Percentiles rank a stretch among this genome's conserved stretches.
Conservation (phyloP, 2,329 filamentous ascomycete genomes). For the Aspergillus sojae region DNA sequence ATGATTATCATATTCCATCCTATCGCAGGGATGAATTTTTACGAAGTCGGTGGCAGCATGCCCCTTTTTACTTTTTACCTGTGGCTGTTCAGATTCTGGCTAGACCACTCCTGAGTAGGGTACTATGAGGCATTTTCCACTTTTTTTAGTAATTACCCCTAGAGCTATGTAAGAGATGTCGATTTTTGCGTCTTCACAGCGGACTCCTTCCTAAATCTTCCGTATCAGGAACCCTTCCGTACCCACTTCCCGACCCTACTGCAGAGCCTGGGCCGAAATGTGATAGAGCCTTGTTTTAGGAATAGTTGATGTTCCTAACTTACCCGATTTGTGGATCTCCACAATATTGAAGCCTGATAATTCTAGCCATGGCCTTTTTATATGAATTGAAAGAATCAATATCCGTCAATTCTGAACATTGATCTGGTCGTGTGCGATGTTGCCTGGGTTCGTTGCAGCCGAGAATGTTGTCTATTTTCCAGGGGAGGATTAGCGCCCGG, state of each 20-base stretch:
- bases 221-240: conserved; percentile 13
- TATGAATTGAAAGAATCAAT: background rate
- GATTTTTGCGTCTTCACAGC: conserved; percentile 6
- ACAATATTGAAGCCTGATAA: background rate
- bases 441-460: background rate
- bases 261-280: conserved; percentile 8
- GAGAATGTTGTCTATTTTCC: background rate
- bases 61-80: background rate
- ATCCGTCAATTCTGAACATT: background rate
- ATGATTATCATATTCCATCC: background rate
- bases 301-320: conserved; percentile 7
- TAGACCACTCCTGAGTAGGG: background rate
- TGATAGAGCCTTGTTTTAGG: conserved; percentile 7
- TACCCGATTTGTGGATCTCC: conserved; percentile 13
- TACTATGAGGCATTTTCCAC: conserved; percentile 14
- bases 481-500: conserved; percentile 14
- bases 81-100: conserved; percentile 1
- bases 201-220: conserved; percentile 19
- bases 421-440: background rate
- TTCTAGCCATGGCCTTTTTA: background rate
- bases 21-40: background rate
- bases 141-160: conserved; percentile 5
- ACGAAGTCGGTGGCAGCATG: background rate
- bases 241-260: conserved; percentile 11
- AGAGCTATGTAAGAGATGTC: conserved; percentile 5